These are phyloP conservation scores for Globisporangium spinosum DNA, from an alignment of 352 stramenopile genomes.

Conservation along the genomic window DNA sequence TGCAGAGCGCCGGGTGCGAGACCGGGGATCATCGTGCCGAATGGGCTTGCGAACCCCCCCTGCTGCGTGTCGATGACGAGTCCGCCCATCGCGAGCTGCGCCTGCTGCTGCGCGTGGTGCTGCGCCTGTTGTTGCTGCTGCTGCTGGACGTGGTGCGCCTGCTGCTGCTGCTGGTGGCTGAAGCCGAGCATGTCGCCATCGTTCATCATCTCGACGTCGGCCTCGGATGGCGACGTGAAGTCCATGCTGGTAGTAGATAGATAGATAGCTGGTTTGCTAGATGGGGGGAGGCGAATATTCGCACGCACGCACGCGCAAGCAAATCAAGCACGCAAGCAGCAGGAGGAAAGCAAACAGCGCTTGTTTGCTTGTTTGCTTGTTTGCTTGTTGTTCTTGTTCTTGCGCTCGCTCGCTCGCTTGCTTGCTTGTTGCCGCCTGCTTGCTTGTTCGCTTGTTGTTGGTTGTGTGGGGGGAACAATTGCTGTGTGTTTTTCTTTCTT, in stretches of 20 bases:
- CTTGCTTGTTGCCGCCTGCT: constrained; percentile 1
- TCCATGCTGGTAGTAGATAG: constrained; percentile 33
- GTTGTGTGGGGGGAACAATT: constrained; percentile 1
- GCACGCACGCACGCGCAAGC: neutral
- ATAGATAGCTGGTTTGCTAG: neutral
- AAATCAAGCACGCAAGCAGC: neutral
- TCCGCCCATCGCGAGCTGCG: constrained; percentile 9
- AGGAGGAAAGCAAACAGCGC: neutral
- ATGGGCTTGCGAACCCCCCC: constrained; percentile 40
- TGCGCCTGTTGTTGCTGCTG: constrained; percentile 15
- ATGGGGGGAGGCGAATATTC: neutral
- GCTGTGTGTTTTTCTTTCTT: neutral
- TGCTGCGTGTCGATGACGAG: constrained; percentile 23
- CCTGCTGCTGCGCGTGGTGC: constrained; percentile 17
- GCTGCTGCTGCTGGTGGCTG: constrained; percentile 16
- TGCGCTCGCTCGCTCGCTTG: neutral
- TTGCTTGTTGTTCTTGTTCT: constrained; percentile 1
- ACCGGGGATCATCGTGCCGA: constrained; percentile 50
- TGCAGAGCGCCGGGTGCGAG: constrained; percentile 20
- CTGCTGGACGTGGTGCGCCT: constrained; percentile 21
- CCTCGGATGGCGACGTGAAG: constrained; percentile 39
- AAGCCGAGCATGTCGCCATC: constrained; percentile 58
- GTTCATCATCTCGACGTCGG: constrained; percentile 78
- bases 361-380: neutral
- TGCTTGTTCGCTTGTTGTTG: constrained; percentile 6